Conservation (phyloP, 106 monocot species). For the Dioscorea dumetorum region DNA sequence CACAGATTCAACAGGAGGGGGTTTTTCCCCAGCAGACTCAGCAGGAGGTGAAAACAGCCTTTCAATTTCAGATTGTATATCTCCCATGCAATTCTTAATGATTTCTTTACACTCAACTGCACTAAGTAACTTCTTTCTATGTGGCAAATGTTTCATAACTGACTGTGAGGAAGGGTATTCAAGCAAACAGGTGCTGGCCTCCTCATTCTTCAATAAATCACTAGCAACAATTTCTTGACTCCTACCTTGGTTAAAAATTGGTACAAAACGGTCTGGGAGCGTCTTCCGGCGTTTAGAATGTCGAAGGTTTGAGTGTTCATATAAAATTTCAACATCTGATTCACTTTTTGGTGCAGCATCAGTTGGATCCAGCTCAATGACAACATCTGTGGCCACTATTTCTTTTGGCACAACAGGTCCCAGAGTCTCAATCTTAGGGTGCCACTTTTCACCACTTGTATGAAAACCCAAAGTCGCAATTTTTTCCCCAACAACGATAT, state of each 20-base stretch:
- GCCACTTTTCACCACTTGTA: conserved; percentile 10
- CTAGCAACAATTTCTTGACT: neutral
- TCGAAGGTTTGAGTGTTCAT: conserved; percentile 33
- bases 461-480: conserved; percentile 34
- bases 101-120: conserved; percentile 29
- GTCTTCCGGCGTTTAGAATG: conserved; percentile 51
- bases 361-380: conserved; percentile 4
- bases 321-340: conserved; percentile 36
- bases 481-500: conserved; percentile 1
- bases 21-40: conserved; percentile 1
- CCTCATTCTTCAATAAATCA: neutral
- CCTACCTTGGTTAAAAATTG: conserved; percentile 5
- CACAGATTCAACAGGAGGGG: neutral
- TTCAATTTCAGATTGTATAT: conserved; percentile 25
- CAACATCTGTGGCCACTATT: neutral
- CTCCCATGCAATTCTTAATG: conserved; percentile 33
- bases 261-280: conserved; percentile 38
- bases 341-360: conserved; percentile 12
- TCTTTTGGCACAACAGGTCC: conserved; percentile 1
- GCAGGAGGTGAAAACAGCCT: conserved; percentile 1
- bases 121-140: conserved; percentile 26
- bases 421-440: conserved; percentile 24
- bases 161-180: neutral
- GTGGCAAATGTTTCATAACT: conserved; percentile 4
- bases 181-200: neutral